Percentiles rank a stretch among this genome's conserved stretches.
phyloP scores from a whole-genome alignment of 257 asterid species.

The Solanum bulbocastanum region DNA sequence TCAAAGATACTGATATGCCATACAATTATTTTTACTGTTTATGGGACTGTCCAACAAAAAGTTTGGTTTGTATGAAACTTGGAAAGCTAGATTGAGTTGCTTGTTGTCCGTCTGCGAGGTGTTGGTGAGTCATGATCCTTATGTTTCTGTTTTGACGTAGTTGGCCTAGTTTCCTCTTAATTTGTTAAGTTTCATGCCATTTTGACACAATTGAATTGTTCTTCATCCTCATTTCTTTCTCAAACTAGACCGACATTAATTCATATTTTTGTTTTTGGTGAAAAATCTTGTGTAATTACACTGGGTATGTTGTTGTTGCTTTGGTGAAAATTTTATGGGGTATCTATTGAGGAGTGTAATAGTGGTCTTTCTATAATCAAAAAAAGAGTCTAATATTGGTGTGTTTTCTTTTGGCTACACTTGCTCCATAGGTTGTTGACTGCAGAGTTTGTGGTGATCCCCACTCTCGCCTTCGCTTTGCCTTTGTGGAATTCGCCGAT shows the following conservation, averaged over 20 bases:
- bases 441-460: constrained; percentile 99
- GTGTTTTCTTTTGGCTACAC: not conserved
- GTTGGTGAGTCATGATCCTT: not conserved
- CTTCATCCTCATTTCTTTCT: not conserved
- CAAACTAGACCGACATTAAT: not conserved
- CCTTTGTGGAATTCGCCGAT: constrained; percentile 89
- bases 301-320: not conserved
- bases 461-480: constrained; percentile 96
- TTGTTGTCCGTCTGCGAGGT: not conserved
- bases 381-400: not conserved
- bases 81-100: not conserved
- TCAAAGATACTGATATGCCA: not conserved
- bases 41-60: not conserved
- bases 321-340: not conserved
- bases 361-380: not conserved
- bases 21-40: not conserved
- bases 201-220: not conserved
- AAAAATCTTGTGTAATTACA: not conserved
- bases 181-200: not conserved
- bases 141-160: not conserved
- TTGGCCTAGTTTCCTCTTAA: not conserved
- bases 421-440: constrained; percentile 70
- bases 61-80: not conserved
- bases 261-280: not conserved
- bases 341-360: not conserved